Base-by-base conservation (phyloP, 1,284 basidiomycete genomes). In the Inonotus obliquus region DNA sequence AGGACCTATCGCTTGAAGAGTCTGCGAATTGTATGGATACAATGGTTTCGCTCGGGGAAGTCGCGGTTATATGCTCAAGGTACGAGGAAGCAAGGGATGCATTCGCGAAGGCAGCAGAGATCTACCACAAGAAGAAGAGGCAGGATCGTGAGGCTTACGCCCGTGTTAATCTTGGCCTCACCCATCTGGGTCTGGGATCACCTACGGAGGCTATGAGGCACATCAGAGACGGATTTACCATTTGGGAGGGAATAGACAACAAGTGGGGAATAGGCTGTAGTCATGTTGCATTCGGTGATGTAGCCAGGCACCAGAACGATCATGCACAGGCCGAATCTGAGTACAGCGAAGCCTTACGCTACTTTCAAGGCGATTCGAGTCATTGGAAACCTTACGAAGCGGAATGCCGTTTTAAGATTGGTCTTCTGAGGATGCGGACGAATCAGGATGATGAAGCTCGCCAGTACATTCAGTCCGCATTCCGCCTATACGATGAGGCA, bases 81-180 rank as follows among this genome's bases (percentile, higher is more conserved):
- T 54, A 48, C 17, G 52, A 54, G 1, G 32, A 54, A 10, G 59
- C 59, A 7, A 32, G 44, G 27, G 53, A 45, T 47, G 44, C 35
- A 6, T 48, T 54, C 38, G 17, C 35, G 41, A 32, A 21, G n/a
- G 59, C 52, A 10, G 44, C 44, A 10, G 14, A 37, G 4, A 32
- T 32, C 7, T 60, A 54, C 38, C 38, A 41, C n/a, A 55, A 37
- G 41, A n/a, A 27, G 25, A 38, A 54, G 17, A 45, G 38, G 19
- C 38, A 27, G 14, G 59, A 60, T 32, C 59, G 52, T 17, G 52
- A 45, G 29, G 59, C 59, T n/a, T 47, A 60, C 27, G 51, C 52
- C 13, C 59, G 38, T 21, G 29, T 54, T 23, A 44, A 45, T 23
- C 51, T 55, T 14, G 48, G 48, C 11, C 37, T 41, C 17, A 49